Evolutionary conservation across 192 early-diverging fungal genomes (phyloP).

Genomic region (Coemansia sp.): DNA sequence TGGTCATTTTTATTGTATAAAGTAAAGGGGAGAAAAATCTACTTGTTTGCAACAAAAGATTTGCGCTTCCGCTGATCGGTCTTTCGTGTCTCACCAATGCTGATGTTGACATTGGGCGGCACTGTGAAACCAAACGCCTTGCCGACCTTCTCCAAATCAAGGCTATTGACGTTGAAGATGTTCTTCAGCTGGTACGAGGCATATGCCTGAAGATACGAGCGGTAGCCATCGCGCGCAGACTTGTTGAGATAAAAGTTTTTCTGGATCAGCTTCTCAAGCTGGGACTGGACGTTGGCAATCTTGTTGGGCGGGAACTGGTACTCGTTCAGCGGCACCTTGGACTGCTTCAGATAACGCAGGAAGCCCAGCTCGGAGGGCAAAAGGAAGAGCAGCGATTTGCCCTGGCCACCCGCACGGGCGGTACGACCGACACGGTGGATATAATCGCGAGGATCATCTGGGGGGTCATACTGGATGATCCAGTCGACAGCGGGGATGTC

Average conservation of each 20-base stretch:
- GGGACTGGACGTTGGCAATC: constrained; percentile 95
- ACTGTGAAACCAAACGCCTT: constrained; percentile 94
- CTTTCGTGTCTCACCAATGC: constrained; percentile 44
- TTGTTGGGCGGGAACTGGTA: constrained; percentile 95
- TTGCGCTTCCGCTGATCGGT: constrained; percentile 50
- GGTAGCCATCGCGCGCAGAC: constrained; percentile 93
- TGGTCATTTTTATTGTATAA: too few species aligned
- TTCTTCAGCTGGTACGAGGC: constrained; percentile 94
- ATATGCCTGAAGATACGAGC: constrained; percentile 94
- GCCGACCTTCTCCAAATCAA: constrained; percentile 91
- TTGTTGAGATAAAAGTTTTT: constrained; percentile 98
- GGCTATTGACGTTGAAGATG: constrained; percentile 86
- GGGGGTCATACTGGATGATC: constrained; percentile 99
- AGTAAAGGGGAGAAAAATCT: too few species aligned
- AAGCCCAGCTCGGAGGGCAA: constrained; percentile 92
- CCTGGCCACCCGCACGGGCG: constrained; percentile 84
- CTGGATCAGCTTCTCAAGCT: constrained; percentile 93
- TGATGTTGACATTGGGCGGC: constrained; percentile 88
- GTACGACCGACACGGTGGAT: constrained; percentile 96
- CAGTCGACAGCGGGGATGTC: constrained; percentile 98
- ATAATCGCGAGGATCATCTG: constrained; percentile 98
- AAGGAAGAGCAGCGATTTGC: constrained; percentile 93
- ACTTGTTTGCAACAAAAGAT: constrained; percentile 26
- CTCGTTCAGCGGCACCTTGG: constrained; percentile 98
- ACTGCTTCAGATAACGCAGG: constrained; percentile 95